Evolutionary conservation across 352 stramenopile genomes (phyloP), one percentile per base, ranked within the genome.

Genomic region (Globisporangium polare): DNA sequence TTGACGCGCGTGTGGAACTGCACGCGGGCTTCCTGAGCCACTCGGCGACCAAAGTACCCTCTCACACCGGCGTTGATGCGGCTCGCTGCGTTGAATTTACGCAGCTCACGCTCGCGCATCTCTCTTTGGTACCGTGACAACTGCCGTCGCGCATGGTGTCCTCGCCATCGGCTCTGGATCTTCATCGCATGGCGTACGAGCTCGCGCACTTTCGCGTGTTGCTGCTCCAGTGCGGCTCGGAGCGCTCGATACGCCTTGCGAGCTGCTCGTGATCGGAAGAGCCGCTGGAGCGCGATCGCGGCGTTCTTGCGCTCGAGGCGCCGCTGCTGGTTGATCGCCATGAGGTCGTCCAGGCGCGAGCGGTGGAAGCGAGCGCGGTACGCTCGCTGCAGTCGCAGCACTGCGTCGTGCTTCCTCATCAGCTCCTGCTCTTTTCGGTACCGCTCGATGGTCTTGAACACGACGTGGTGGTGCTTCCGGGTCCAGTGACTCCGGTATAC

Each of bases 331-430:
- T 90, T 86, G 33, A 91, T 75, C 13, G 72, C 69, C 62, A 91
- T 89, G 55, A 93, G 43, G 39, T 93, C 84, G 47, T 88, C 80
- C 39, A 93, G 77, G 3, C 75, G 73, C n/a, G 80, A 90, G 4
- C 84, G 73, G 39, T 83, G 76, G 62, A 89, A 89, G 3, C 82
- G 75, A 18, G 73, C 71, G 6, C 80, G 81, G 33, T 88, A 93
- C 20, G 63, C 72, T 2, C 71, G 67, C 51, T 93, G 84, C 9
- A 93, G 67, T 3, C 57, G 66, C 37, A 74, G 60, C 20, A 72
- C 78, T 1, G 82, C 82, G 5, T 62, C 67, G 62, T 86, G 57
- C 22, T 63, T 66, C 13, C 61, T 62, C 17, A 86, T 52, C 33
- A 87, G 42, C n/a, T 54, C 63, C n/a, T 79, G 69, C 31, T 88